phyloP scores from a whole-genome alignment of 345 rosid genomes.

The Eucalyptus guilfoylei region DNA sequence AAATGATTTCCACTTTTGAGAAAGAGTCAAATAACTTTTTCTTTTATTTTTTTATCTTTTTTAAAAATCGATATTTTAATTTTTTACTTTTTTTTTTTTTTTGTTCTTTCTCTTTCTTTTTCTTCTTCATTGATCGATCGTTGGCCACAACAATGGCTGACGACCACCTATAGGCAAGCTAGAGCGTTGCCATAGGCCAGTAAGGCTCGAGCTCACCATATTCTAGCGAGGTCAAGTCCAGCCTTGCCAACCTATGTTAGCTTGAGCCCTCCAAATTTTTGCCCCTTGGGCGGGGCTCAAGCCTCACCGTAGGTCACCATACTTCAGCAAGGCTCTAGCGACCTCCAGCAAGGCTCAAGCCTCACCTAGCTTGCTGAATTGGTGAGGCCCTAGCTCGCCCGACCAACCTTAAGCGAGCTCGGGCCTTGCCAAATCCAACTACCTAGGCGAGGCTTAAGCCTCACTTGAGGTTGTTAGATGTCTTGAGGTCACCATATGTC shows the following conservation, averaged over 20 bases:
- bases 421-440: rapidly evolving
- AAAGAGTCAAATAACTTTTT: no score
- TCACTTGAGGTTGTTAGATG: no score
- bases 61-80: no score
- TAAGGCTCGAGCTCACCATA: no score
- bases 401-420: rapidly evolving
- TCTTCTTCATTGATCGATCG: no score
- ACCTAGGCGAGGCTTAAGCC: no score
- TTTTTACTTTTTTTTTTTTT: no score
- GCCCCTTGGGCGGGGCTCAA: rapidly evolving
- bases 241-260: no score
- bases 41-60: no score
- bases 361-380: no score
- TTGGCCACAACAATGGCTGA: rapidly evolving
- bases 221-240: rapidly evolving
- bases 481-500: rapidly evolving
- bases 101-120: no score
- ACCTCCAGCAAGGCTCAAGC: rapidly evolving
- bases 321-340: rapidly evolving
- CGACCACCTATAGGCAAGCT: rapidly evolving
- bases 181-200: rapidly evolving
- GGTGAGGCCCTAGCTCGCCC: rapidly evolving
- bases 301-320: rapidly evolving
- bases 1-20: no score
- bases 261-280: rapidly evolving